Base-by-base conservation (phyloP, 768 basidiomycete genomes). In the Suillus hirtellus region DNA sequence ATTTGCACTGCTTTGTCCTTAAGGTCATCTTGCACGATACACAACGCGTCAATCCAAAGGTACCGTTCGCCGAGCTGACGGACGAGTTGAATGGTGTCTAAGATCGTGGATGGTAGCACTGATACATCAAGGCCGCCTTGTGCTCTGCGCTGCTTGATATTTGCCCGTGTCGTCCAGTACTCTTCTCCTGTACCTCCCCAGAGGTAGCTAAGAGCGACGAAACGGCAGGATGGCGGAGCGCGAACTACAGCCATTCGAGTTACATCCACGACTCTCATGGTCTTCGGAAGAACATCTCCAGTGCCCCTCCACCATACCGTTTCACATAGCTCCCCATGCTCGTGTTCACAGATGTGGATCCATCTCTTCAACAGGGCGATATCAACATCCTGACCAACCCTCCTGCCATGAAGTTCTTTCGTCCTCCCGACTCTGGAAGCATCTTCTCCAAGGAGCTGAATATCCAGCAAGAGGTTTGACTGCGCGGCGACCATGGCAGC, bases 11-110 rank as follows among this genome's bases (percentile, higher is more conserved):
- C 3, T 9, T 53, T 64, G 42, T 63, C 63, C 8, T 27, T 27
- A 2, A 19, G 52, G 24, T 47, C 27, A 34, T 66, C 64, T 43
- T 65, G 64, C 5, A 65, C 59, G 38, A 66, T 66, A 19, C 64
- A 65, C 8, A 65, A 17, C 4, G 64, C 46, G 40, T 65, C 64
- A 31, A 65, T 46, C 64, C 64, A 65, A 9, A 65, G 12, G 21
- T 60, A 65, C 21, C 21, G 40, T 14, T 58, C 63, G 47, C 64
- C 64, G 15, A 65, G 37, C 40, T 40, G 63, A 21, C 43, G 55
- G 52, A 46, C 59, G 10, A 66, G 47, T 38, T 27, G 58, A 46
- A 65, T 60, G 31, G 64, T 19, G n/a, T 62, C 60, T 21, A 14
- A 19, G 34, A 65, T 65, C 0, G 64, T 65, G 8, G 11, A 34